Base-by-base conservation (phyloP, 768 basidiomycete species). In the Harrya chromipes region DNA sequence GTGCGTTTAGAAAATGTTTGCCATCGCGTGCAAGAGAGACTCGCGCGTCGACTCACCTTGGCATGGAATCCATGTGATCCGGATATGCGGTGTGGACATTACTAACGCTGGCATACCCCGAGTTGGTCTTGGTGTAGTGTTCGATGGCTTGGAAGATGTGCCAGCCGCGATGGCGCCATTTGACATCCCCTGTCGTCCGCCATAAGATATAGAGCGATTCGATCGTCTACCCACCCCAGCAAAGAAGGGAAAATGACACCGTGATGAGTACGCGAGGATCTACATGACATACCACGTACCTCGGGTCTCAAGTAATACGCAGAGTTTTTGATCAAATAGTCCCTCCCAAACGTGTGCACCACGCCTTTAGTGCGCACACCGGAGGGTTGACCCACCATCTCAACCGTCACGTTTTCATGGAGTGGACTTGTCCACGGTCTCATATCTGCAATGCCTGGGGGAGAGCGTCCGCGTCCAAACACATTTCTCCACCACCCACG, bases 121-220 rank as follows among this genome's bases (percentile, higher is more conserved):
- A 68, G 0, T 69, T 48, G 3, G 81, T 85, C 61, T 75, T 81
- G 11, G 84, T 70, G 52, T 82, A 71, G 27, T 70, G 72, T 64
- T 85, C 76, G 27, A 90, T 76, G 13, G 84, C 79, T 56, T 83
- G 67, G 58, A 86, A 90, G 39, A 90, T 77, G 20, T 65, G 60
- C 85, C 86, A 88, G 1, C 83, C 87, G 19, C 80, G 76, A 39
- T 81, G 74, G 53, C 88, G 76, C 88, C 89, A 90, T 52, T 74
- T 76, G 17, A 62, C 59, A 57, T 90, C 78, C 0, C 83, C 80
- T 4, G 88, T 90, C 10, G 78, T 76, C 34, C 78, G 78, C 82
- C 84, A 90, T 49, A 90, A 64, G 17, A 89, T 60, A 59, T 83
- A 89, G 39, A 90, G 55, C 9, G 83, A 84, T 60, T 90, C 88